Conservation (phyloP, 345 rosid species). For the Hibiscus tridactylites region DNA sequence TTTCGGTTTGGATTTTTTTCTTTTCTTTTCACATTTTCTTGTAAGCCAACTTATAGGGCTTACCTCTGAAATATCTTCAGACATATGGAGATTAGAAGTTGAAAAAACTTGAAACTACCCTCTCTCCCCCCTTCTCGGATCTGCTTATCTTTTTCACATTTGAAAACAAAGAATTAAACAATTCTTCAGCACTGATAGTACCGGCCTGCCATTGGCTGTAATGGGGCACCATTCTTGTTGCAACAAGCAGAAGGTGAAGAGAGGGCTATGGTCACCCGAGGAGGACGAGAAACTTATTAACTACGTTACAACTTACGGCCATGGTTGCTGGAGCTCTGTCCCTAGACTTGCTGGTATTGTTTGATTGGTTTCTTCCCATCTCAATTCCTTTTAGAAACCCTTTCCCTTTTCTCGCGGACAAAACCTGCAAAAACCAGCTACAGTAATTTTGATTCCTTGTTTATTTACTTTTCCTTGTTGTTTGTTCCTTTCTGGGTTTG, state of each 20-base stretch:
- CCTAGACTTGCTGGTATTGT: slow-evolving; percentile 87
- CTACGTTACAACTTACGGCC: slow-evolving; percentile 86
- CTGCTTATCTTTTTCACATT: background rate
- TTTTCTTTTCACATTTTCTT: too few species aligned
- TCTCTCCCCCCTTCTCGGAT: background rate
- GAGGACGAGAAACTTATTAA: slow-evolving; percentile 94
- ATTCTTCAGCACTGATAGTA: slow-evolving; percentile 11
- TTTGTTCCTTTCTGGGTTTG: background rate
- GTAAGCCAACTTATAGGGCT: slow-evolving; percentile 15
- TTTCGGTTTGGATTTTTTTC: too few species aligned
- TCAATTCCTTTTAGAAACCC: background rate
- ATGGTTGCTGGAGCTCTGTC: slow-evolving; percentile 98
- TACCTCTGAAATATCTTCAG: background rate
- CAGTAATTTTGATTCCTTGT: background rate
- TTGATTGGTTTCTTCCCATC: background rate
- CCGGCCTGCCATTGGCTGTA: slow-evolving; percentile 19
- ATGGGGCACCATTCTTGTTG: slow-evolving; percentile 99
- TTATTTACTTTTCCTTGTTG: background rate
- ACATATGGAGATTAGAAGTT: background rate
- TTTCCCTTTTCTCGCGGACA: background rate
- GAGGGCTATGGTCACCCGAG: slow-evolving; percentile 98
- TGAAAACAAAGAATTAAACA: slow-evolving; percentile 6
- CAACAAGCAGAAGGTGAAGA: slow-evolving; percentile 95
- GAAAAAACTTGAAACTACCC: background rate
- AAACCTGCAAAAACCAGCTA: background rate